Evolutionary conservation across 1,139 yeast species (phyloP), one percentile per base, ranked within the genome.

Genomic region (Yueomyces sp.): DNA sequence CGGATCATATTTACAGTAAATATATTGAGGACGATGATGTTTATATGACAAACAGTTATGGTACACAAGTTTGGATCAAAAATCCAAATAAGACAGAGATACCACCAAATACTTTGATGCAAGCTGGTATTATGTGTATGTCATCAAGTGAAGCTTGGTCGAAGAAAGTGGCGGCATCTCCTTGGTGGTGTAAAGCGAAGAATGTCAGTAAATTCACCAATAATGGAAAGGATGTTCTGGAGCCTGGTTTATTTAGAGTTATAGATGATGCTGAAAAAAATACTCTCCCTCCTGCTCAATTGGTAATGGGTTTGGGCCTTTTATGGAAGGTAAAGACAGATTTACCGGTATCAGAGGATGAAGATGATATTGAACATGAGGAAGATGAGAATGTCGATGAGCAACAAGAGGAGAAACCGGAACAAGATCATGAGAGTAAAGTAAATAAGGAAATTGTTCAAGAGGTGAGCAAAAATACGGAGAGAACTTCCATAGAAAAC

Each of bases 141-240:
- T 72, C 93, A n/a, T 74, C 89, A 0, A 80, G 95, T 1, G 76
- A 73, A 40, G 95, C 96, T 0, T 91, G 99, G 99, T 89, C 79
- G 41, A 75, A 80, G 39, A 89, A 87, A 57, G 71, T 81, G 38
- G 75, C 83, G 1, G 75, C 84, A 0, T 79, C 95, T 1, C 82
- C 96, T 3, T 87, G 95, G 95, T 82, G 78, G 70, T 75, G 84
- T 27, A 70, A 69, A 39, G 87, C 84, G 5, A 60, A 64, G 31
- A 81, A 76, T 42, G 69, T 87, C 4, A 75, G 85, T 1, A 84
- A 86, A 54, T 74, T 74, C 42, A 87, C 78, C 55, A 44, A 45
- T 7, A 67, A 70, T 46, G 85, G 79, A 51, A 71, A 74, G 2
- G 79, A 78, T 1, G 69, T 83, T 31, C 66, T 87, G 40, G 73